Evolutionary conservation across 805 yeast species (phyloP).

Genomic region (Kodamaea laetipori): DNA sequence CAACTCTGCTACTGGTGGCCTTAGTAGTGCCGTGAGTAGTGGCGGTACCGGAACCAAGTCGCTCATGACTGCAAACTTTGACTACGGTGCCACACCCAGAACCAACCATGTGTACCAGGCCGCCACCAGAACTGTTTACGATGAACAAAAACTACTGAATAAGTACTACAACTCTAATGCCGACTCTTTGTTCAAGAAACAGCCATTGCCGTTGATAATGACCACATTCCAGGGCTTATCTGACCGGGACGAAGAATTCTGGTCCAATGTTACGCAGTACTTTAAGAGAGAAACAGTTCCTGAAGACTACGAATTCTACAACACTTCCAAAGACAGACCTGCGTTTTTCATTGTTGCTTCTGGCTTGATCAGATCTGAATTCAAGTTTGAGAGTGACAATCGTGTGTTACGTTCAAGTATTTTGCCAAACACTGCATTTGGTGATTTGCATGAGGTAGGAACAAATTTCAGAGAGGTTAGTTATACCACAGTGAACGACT

Average conservation of each 20-base stretch:
- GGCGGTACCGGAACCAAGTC: constrained; percentile 13
- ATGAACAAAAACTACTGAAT: constrained; percentile 44
- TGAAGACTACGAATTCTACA: constrained; percentile 48
- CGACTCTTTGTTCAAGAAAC: constrained; percentile 40
- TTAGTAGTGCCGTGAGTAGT: constrained; percentile 5
- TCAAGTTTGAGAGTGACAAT: constrained; percentile 41
- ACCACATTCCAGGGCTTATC: constrained; percentile 66
- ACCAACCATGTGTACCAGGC: constrained; percentile 55
- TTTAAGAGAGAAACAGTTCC: constrained; percentile 51
- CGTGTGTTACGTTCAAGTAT: constrained; percentile 45
- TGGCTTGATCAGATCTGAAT: constrained; percentile 41
- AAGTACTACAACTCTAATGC: constrained; percentile 51
- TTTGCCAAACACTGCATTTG: constrained; percentile 75
- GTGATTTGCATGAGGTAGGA: constrained; percentile 48
- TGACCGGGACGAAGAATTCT: constrained; percentile 49
- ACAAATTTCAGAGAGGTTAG: constrained; percentile 45
- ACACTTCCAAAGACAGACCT: constrained; percentile 48
- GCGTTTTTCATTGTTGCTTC: constrained; percentile 58
- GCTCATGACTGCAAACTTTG: constrained; percentile 20
- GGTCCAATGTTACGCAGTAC: constrained; percentile 63
- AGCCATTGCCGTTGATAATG: constrained; percentile 66
- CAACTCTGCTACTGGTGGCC: background rate
- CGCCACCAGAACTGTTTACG: constrained; percentile 47
- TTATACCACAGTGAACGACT: constrained; percentile 59
- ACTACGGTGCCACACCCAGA: constrained; percentile 51